Conservation (phyloP, 352 stramenopile genomes). For the Phytophthora foliorum region DNA sequence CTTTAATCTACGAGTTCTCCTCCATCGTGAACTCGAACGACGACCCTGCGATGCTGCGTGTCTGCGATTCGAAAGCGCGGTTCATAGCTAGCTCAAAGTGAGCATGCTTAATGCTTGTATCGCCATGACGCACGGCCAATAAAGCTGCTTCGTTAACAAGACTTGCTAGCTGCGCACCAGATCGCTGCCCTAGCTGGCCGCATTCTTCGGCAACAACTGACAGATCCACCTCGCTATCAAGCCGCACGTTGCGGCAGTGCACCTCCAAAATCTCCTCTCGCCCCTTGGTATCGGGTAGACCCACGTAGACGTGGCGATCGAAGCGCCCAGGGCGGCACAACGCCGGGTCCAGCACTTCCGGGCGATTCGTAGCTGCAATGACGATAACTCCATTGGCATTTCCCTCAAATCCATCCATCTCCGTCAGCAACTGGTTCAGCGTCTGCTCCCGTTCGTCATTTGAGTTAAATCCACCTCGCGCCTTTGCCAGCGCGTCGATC, state of each 20-base stretch:
- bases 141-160: constrained; percentile 89
- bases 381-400: constrained; percentile 95
- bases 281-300: constrained; percentile 93
- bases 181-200: constrained; percentile 66
- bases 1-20: constrained; percentile 28
- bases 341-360: constrained; percentile 96
- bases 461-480: constrained; percentile 86
- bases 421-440: constrained; percentile 93
- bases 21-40: constrained; percentile 67
- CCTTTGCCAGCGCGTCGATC: constrained; percentile 95
- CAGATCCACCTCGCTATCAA: constrained; percentile 68
- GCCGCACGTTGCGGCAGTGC: constrained; percentile 66
- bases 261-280: constrained; percentile 86
- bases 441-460: constrained; percentile 98
- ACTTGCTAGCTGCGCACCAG: constrained; percentile 79
- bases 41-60: constrained; percentile 63
- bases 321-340: constrained; percentile 97
- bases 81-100: constrained; percentile 86
- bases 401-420: constrained; percentile 93
- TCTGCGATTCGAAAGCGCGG: constrained; percentile 69
- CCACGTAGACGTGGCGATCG: constrained; percentile 97
- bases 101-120: constrained; percentile 64
- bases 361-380: constrained; percentile 97
- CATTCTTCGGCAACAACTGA: constrained; percentile 62
- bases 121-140: constrained; percentile 75